phyloP scores from a whole-genome alignment of 495 filamentous ascomycete species.

The Talaromyces adpressus region DNA sequence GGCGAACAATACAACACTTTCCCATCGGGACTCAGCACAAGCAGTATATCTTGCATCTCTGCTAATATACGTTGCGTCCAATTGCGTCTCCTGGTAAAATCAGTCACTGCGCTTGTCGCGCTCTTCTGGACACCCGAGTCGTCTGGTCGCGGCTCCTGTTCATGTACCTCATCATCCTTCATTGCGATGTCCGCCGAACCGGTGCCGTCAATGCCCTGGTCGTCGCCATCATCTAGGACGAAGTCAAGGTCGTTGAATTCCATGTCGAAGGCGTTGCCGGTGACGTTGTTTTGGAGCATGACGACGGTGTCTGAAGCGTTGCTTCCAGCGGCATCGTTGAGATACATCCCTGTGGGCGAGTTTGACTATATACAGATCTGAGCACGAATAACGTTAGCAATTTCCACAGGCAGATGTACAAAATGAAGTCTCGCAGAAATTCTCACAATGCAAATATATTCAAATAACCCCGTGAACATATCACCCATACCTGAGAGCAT shows the following conservation, averaged over 20 bases:
- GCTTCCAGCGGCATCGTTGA: conserved; percentile 3
- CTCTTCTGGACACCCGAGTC: conserved; percentile 3
- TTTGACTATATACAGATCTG: not conserved
- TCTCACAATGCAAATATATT: not conserved
- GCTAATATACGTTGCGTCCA: conserved; percentile 87
- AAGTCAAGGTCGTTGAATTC: conserved; percentile 3
- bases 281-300: not conserved
- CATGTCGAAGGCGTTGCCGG: conserved; percentile 1
- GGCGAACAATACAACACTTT: conserved; percentile 79
- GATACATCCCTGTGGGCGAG: not conserved
- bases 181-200: not conserved
- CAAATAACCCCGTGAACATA: not conserved
- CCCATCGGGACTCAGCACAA: conserved; percentile 80
- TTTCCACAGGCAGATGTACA: too few relatives aligned
- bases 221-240: conserved; percentile 1
- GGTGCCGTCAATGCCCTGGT: not conserved
- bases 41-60: conserved; percentile 82
- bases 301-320: not conserved
- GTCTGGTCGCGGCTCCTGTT: conserved; percentile 3
- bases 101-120: conserved; percentile 32
- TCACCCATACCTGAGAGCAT: not conserved
- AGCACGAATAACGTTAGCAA: not conserved
- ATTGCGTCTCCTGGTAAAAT: conserved; percentile 77
- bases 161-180: not conserved
- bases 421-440: not conserved